phyloP scores from a whole-genome alignment of 148 eudicot species.

The Agrostemma githago region DNA sequence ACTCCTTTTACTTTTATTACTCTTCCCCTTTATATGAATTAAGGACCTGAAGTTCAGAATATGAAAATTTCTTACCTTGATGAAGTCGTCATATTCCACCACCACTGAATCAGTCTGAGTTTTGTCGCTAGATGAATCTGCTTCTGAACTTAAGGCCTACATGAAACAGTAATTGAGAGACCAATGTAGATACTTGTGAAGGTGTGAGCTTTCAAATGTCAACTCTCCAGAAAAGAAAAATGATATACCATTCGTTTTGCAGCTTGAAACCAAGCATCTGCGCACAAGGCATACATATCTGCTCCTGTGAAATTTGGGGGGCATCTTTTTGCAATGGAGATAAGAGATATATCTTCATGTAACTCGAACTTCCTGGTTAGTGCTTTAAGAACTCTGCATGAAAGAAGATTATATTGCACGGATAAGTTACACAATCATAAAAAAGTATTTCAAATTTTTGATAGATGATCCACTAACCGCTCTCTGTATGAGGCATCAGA shows the following conservation, averaged over 20 bases:
- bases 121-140: constrained; percentile 38
- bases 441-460: not conserved
- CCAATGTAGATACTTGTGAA: not conserved
- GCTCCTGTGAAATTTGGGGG: constrained; percentile 97
- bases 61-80: constrained; percentile 47
- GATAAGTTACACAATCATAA: not conserved
- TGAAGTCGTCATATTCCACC: constrained; percentile 75
- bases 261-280: constrained; percentile 98
- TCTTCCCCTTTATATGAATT: not conserved
- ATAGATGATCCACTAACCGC: constrained; percentile 40
- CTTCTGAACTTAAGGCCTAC: constrained; percentile 48
- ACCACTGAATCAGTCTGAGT: constrained; percentile 47
- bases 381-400: constrained; percentile 77
- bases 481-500: constrained; percentile 86
- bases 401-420: not conserved
- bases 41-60: too few relatives aligned
- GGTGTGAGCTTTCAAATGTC: not conserved
- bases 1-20: not conserved
- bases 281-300: constrained; percentile 97
- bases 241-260: constrained; percentile 74
- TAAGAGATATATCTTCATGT: constrained; percentile 79
- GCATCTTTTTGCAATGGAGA: constrained; percentile 77
- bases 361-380: constrained; percentile 82
- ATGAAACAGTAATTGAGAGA: constrained; percentile 18
- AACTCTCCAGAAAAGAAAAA: not conserved